Evolutionary conservation across 2,329 filamentous ascomycete species (phyloP).

Genomic region (Xylariaceae sp.): DNA sequence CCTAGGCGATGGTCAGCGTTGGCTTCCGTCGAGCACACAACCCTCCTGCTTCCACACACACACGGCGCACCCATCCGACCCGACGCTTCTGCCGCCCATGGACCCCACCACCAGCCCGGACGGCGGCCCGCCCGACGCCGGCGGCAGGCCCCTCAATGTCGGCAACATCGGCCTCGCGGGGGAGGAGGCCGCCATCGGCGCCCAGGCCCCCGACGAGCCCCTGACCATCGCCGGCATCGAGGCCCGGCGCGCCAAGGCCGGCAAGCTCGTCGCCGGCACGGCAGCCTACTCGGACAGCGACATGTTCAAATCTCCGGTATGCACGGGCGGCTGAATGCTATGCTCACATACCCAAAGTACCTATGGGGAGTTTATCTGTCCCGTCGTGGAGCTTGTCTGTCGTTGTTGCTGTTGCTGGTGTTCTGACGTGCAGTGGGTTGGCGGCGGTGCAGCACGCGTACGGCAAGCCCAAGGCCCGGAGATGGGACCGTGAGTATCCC

Average conservation of each 20-base stretch:
- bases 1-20: too few species aligned
- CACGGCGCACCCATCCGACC: too few species aligned
- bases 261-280: conserved; percentile 64
- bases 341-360: too few species aligned
- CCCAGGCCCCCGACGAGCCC: conserved; percentile 17
- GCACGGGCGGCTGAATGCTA: too few species aligned
- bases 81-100: too few species aligned
- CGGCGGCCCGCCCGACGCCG: too few species aligned
- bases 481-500: conserved; percentile 69
- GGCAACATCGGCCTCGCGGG: conserved; percentile 15
- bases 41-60: too few species aligned
- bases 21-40: too few species aligned
- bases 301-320: conserved; percentile 70
- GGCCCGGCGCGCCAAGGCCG: conserved; percentile 61
- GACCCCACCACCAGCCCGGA: too few species aligned
- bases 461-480: conserved; percentile 67
- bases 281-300: conserved; percentile 73
- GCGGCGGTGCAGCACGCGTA: conserved; percentile 30
- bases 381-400: background rate
- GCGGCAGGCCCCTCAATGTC: conserved; percentile 13
- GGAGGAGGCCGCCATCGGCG: conserved; percentile 12
- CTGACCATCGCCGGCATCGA: conserved; percentile 60
- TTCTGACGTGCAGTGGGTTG: too few species aligned
- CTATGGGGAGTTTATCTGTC: too few species aligned
- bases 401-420: background rate